Percentiles rank a stretch among this genome's conserved stretches.
These are phyloP conservation scores for Eudorina sp. DNA, from an alignment of 139 green algal species.

Conservation along the genomic window DNA sequence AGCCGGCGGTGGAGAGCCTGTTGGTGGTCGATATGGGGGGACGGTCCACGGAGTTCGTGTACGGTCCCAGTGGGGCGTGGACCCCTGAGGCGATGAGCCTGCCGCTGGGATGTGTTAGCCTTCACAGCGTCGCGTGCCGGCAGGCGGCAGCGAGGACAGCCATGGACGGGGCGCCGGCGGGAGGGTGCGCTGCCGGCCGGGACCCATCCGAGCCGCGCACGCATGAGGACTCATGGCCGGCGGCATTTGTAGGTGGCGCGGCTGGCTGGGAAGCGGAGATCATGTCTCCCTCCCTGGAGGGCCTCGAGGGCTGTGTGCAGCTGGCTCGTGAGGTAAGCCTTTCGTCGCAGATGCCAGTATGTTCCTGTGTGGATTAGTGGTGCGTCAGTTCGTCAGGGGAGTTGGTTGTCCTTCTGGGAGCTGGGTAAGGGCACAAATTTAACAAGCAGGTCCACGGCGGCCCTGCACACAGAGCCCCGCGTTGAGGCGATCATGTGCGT, in stretches of 20 bases:
- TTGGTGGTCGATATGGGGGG: constrained; percentile 49
- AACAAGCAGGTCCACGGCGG: no score
- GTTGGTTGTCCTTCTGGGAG: no score
- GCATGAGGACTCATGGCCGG: not conserved
- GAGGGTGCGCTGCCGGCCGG: no score
- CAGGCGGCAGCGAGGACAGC: no score
- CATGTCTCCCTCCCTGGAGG: constrained; percentile 4
- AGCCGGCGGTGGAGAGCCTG: not conserved
- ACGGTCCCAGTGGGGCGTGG: no score
- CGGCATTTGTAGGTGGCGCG: no score
- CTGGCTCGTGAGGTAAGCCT: not conserved
- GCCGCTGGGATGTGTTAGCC: constrained; percentile 5
- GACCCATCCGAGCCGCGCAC: no score
- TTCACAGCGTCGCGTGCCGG: not conserved
- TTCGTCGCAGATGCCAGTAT: not conserved
- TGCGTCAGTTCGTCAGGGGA: no score
- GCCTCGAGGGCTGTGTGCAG: not conserved
- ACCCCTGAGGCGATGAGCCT: constrained; percentile 1
- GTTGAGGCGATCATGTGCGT: no score
- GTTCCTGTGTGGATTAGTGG: not conserved
- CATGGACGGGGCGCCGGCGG: no score
- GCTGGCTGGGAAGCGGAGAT: not conserved
- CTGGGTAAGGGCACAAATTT: no score
- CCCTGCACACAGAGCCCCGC: no score
- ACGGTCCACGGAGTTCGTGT: constrained; percentile 44